Evolutionary conservation across 495 filamentous ascomycete genomes (phyloP), one percentile per base, ranked within the genome.

Genomic region (Daldinia bambusicola): DNA sequence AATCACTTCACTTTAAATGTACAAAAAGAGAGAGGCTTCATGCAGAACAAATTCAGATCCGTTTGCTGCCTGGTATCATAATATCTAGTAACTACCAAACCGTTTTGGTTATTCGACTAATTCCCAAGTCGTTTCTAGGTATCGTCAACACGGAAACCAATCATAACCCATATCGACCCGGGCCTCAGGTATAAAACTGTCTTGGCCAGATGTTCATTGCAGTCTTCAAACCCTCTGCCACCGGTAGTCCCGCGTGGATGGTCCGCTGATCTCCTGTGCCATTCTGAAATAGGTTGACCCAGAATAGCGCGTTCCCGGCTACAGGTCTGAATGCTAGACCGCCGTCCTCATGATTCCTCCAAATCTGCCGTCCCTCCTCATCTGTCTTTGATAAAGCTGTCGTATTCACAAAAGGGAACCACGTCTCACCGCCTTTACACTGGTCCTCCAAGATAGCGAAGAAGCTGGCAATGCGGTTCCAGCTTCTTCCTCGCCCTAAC

Each of bases 171-270:
- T 45, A n/a, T 14, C 14, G 10, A n/a, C 20, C 6, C 9, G 8
- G 30, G 34, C n/a, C 26, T 72, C 34, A 68, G 10, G 5, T 50
- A 62, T 72, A 72, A 20, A 68, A 84, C 32, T 78, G 79, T 50
- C 81, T 74, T 10, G 83, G 83, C 85, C 85, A 88, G 64, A 88
- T 86, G 75, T 88, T 87, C 83, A 87, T 85, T 3, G 84, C 85
- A 16, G 83, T 82, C 78, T 87, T 88, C 55, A 74, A 52, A 2
- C 85, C 85, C 1, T 71, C 76, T 45, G 69, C 77, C 14, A 88
- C 70, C 1, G 85, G 83, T 43, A 86, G 67, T 1, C 85, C 85
- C 4, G 85, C 84, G 67, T 87, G 85, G 51, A 80, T 72, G 5
- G 81, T 85, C 50, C 83, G 77, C 53, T 67, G 50, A 67, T 86